Conservation (phyloP, 1,139 yeast species). For the Arxiozyma slooffiae region DNA sequence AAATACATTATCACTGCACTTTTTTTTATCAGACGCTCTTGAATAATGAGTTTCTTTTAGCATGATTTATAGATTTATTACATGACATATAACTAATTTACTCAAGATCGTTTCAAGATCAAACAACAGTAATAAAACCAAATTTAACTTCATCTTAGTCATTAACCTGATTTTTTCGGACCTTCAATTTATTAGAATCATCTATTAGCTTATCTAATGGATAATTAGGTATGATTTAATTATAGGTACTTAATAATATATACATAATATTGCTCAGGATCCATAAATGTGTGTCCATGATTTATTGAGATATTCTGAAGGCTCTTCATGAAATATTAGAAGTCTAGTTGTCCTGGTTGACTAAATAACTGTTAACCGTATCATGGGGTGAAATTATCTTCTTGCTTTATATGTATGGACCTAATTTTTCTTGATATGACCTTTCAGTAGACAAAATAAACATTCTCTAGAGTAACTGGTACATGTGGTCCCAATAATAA, state of each 20-base stretch:
- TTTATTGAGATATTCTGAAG: slow-evolving; percentile 56
- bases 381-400: slow-evolving; percentile 13
- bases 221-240: slow-evolving; percentile 86
- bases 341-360: slow-evolving; percentile 34
- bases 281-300: slow-evolving; percentile 56
- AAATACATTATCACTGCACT: slow-evolving; percentile 18
- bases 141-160: slow-evolving; percentile 57
- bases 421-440: slow-evolving; percentile 67
- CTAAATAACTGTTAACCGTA: slow-evolving; percentile 17
- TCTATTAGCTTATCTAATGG: slow-evolving; percentile 58
- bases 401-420: slow-evolving; percentile 53
- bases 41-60: slow-evolving; percentile 8
- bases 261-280: slow-evolving; percentile 79
- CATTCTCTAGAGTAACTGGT: slow-evolving; percentile 89
- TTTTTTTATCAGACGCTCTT: slow-evolving; percentile 7
- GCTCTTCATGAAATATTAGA: slow-evolving; percentile 89
- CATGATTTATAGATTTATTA: slow-evolving; percentile 29
- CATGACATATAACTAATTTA: slow-evolving; percentile 41
- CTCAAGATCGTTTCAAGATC: slow-evolving; percentile 53
- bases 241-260: slow-evolving; percentile 62
- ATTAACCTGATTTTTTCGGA: slow-evolving; percentile 80
- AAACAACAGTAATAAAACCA: slow-evolving; percentile 60
- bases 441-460: slow-evolving; percentile 49
- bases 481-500: slow-evolving; percentile 81
- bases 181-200: slow-evolving; percentile 39